Percentiles rank a stretch among this genome's conserved stretches.
phyloP scores from a whole-genome alignment of 2,329 filamentous ascomycete genomes.

The Volutella citrinella region DNA sequence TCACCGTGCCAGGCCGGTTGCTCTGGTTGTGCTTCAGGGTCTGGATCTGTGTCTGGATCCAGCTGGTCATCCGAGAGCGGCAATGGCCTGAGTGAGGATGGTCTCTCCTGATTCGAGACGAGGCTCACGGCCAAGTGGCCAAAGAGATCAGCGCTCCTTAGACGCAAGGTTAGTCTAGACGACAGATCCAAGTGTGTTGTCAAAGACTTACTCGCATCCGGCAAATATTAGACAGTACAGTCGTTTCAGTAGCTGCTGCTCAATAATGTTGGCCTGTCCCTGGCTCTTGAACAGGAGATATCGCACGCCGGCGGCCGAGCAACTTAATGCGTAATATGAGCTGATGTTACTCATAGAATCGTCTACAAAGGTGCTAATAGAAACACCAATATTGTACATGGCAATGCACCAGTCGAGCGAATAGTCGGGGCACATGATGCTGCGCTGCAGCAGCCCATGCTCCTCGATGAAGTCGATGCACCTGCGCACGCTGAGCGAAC shows the following conservation, averaged over 20 bases:
- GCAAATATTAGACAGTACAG: constrained; percentile 34
- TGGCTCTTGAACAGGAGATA: constrained; percentile 28
- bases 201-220: constrained; percentile 24
- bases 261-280: constrained; percentile 17
- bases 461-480: constrained; percentile 29
- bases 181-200: not conserved
- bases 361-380: constrained; percentile 14
- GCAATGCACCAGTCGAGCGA: constrained; percentile 34
- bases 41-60: constrained; percentile 12
- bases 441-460: constrained; percentile 20
- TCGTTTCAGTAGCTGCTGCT: constrained; percentile 31
- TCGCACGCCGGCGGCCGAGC: constrained; percentile 27
- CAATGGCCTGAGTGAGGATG: constrained; percentile 21
- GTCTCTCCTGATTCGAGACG: constrained; percentile 19
- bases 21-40: too few species aligned
- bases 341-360: constrained; percentile 14
- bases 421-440: constrained; percentile 16
- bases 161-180: constrained; percentile 2
- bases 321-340: constrained; percentile 20
- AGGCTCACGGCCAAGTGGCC: constrained; percentile 25
- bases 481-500: constrained; percentile 23
- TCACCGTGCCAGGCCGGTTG: constrained; percentile 31
- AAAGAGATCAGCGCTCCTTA: constrained; percentile 27
- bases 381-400: constrained; percentile 32
- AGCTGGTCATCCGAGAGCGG: constrained; percentile 29